A percentile compares a stretch with the other conserved stretches of the same genome.
Evolutionary conservation across 2,329 filamentous ascomycete genomes (phyloP).

Genomic region (Fusarium compactum): DNA sequence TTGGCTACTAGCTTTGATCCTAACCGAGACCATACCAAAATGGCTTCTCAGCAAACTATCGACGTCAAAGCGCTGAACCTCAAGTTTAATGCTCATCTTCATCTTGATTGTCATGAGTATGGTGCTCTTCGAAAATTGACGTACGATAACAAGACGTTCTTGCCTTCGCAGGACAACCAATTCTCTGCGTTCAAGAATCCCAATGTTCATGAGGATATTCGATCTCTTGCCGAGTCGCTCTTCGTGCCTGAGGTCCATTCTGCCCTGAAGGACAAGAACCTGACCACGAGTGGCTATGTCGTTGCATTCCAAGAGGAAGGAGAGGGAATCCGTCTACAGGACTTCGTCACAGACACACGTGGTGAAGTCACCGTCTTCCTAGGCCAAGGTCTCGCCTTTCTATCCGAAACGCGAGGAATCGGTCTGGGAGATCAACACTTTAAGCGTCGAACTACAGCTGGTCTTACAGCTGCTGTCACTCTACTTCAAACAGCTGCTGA

Average conservation of each 20-base stretch:
- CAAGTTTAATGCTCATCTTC: constrained; percentile 48
- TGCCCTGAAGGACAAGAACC: constrained; percentile 32
- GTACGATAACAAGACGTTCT: constrained; percentile 33
- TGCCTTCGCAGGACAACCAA: constrained; percentile 45
- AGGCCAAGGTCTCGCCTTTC: constrained; percentile 48
- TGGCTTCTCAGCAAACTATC: constrained; percentile 49
- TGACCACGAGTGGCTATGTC: constrained; percentile 48
- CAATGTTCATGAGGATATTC: constrained; percentile 50
- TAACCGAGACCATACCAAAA: constrained; percentile 51
- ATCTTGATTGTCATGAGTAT: constrained; percentile 52
- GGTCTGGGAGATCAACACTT: constrained; percentile 48
- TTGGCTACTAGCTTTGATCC: constrained; percentile 50
- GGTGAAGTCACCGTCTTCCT: constrained; percentile 47
- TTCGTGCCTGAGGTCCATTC: constrained; percentile 46
- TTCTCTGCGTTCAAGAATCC: constrained; percentile 53
- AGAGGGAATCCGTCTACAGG: constrained; percentile 44
- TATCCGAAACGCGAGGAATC: constrained; percentile 50
- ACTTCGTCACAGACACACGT: constrained; percentile 48
- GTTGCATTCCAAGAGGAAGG: constrained; percentile 32
- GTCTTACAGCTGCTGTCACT: constrained; percentile 44
- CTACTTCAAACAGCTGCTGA: constrained; percentile 48
- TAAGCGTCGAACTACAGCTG: constrained; percentile 47
- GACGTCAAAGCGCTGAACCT: constrained; percentile 47
- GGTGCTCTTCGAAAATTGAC: constrained; percentile 15
- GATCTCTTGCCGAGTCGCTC: constrained; percentile 44